phyloP scores from a whole-genome alignment of 116 monocot species.

The Dioscorea cayenensis region DNA sequence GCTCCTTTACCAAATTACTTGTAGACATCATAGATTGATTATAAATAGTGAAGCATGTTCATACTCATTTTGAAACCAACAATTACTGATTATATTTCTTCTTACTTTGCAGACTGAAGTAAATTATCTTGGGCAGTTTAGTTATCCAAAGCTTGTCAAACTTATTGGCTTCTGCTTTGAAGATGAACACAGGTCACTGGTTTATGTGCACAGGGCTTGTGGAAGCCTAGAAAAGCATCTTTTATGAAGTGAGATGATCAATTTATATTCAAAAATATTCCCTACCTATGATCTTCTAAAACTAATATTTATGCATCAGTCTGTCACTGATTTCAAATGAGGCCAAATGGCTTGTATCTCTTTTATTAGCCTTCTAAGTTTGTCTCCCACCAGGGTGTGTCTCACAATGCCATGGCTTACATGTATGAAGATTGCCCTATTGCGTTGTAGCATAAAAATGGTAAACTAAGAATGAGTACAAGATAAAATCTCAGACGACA shows the following conservation, averaged over 20 bases:
- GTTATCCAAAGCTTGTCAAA: constrained; percentile 87
- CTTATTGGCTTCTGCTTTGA: constrained; percentile 96
- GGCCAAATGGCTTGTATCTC: too few species aligned
- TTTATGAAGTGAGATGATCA: constrained; percentile 53
- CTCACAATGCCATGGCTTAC: too few species aligned
- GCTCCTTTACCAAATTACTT: too few species aligned
- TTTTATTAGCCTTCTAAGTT: too few species aligned
- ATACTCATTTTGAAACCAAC: not conserved
- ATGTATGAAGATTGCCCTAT: too few species aligned
- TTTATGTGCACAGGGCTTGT: constrained; percentile 85
- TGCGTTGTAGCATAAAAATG: constrained; percentile 44
- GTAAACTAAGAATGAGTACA: constrained; percentile 41
- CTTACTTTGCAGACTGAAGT: constrained; percentile 67
- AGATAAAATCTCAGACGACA: constrained; percentile 10
- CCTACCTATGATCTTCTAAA: too few species aligned
- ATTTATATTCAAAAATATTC: not conserved
- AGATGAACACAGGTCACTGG: constrained; percentile 66
- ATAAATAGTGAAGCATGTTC: too few species aligned
- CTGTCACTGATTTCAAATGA: too few species aligned
- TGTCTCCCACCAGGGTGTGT: too few species aligned
- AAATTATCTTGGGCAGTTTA: constrained; percentile 84
- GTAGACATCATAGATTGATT: too few species aligned
- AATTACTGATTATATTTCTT: not conserved
- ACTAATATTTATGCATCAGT: too few species aligned
- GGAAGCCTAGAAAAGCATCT: constrained; percentile 93